Percentiles rank a stretch among this genome's conserved stretches.
Conservation (phyloP, 768 basidiomycete species). For the Galerina marginata region DNA sequence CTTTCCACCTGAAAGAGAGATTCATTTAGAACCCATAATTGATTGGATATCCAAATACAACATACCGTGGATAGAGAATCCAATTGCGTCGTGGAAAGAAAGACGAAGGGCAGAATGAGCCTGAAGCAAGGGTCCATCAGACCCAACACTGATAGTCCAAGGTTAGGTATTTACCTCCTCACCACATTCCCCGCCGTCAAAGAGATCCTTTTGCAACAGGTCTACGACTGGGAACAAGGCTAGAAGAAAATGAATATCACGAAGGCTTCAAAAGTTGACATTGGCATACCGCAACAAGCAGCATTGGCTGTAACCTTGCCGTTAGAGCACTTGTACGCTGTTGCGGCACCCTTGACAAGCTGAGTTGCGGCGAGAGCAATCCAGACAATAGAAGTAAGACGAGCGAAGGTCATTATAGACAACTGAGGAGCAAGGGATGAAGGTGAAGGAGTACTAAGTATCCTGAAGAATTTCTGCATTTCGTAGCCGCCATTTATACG, state of each 20-base stretch:
- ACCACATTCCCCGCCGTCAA: constrained; percentile 37
- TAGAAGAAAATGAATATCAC: background rate
- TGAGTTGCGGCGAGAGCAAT: constrained; percentile 15
- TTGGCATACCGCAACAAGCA: constrained; percentile 20
- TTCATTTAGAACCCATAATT: background rate
- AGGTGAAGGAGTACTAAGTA: no score
- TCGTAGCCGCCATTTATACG: no score
- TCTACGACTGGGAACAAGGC: constrained; percentile 22
- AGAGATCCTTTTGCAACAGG: constrained; percentile 35
- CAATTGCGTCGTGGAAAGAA: constrained; percentile 23
- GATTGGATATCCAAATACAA: background rate
- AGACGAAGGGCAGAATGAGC: constrained; percentile 23
- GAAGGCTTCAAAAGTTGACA: background rate
- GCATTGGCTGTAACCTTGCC: constrained; percentile 19
- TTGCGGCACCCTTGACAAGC: constrained; percentile 5
- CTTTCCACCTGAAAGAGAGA: constrained; percentile 15
- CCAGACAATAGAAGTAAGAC: constrained; percentile 4
- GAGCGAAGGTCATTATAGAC: constrained; percentile 12
- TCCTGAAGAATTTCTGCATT: no score
- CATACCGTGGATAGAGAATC: constrained; percentile 22
- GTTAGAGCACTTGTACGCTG: constrained; percentile 16
- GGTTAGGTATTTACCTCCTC: constrained; percentile 20
- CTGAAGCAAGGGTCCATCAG: no score
- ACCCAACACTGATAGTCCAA: no score
- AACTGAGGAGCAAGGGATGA: no score